These are phyloP conservation scores for Suillus hirtellus DNA, from an alignment of 768 basidiomycete species.

Conservation along the genomic window DNA sequence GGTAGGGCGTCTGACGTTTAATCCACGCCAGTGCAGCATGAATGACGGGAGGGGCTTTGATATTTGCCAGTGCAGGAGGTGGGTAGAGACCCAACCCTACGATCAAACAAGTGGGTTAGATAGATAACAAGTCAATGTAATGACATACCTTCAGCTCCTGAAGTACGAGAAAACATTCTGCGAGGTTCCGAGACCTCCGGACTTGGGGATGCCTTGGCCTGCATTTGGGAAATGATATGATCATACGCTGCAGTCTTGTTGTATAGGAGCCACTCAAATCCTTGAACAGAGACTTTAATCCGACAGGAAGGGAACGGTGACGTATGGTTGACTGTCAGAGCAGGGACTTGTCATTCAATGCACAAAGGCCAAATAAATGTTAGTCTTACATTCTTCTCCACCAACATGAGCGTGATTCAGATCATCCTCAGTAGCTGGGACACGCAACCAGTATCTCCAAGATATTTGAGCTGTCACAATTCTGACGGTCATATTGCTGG, in stretches of 20 bases:
- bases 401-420: slow-evolving; percentile 46
- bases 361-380: slow-evolving; percentile 7
- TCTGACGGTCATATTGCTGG: slow-evolving; percentile 86
- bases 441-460: slow-evolving; percentile 94
- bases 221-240: slow-evolving; percentile 77
- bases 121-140: background rate
- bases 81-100: slow-evolving; percentile 21
- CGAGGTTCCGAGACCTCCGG: slow-evolving; percentile 34
- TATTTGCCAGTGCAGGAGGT: slow-evolving; percentile 26
- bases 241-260: slow-evolving; percentile 91
- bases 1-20: slow-evolving; percentile 60
- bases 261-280: slow-evolving; percentile 91
- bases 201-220: slow-evolving; percentile 29
- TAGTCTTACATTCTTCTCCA: slow-evolving; percentile 53
- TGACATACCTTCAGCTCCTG: slow-evolving; percentile 40
- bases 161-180: slow-evolving; percentile 40
- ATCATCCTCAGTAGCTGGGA: slow-evolving; percentile 75
- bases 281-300: slow-evolving; percentile 76
- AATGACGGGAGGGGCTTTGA: slow-evolving; percentile 35
- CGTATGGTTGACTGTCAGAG: slow-evolving; percentile 35
- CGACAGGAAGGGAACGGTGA: slow-evolving; percentile 63
- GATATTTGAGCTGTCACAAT: slow-evolving; percentile 83
- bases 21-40: slow-evolving; percentile 51
- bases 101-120: slow-evolving; percentile 3
- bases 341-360: background rate